Conservation (phyloP, 495 filamentous ascomycete genomes). For the Aspergillus taichungensis region DNA sequence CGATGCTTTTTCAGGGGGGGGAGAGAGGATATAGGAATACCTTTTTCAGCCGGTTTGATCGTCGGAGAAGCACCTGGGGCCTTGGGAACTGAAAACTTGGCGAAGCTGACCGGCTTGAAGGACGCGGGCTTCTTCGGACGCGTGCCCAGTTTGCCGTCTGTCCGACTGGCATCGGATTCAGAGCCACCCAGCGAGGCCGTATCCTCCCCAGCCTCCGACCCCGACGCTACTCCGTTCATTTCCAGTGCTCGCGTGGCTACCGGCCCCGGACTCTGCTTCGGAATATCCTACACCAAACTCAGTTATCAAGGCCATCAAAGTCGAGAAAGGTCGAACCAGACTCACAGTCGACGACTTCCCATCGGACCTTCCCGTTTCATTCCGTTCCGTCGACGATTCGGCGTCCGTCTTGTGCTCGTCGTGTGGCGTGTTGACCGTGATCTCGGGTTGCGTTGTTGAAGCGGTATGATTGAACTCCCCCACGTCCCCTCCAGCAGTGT, state of each 20-base stretch:
- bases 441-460: constrained; percentile 19
- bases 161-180: constrained; percentile 41
- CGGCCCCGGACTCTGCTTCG: constrained; percentile 24
- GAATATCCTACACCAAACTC: constrained; percentile 23
- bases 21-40: constrained; percentile 20
- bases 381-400: constrained; percentile 12
- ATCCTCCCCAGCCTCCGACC: constrained; percentile 38
- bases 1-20: not conserved
- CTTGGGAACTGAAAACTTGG: constrained; percentile 55
- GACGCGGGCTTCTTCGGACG: constrained; percentile 76
- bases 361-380: constrained; percentile 21
- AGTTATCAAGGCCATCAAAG: constrained; percentile 8
- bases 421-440: constrained; percentile 19
- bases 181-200: constrained; percentile 39
- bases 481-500: constrained; percentile 48
- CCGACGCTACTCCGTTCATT: constrained; percentile 33
- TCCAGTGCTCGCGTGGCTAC: constrained; percentile 37
- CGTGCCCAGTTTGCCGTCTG: constrained; percentile 50
- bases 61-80: constrained; percentile 44
- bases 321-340: constrained; percentile 1
- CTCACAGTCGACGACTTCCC: constrained; percentile 26
- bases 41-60: constrained; percentile 49
- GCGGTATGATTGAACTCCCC: constrained; percentile 38
- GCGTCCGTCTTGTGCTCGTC: constrained; percentile 18
- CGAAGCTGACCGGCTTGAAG: constrained; percentile 93